Evolutionary conservation across 495 filamentous ascomycete genomes (phyloP).

Genomic region (Penicillium mononematosum): DNA sequence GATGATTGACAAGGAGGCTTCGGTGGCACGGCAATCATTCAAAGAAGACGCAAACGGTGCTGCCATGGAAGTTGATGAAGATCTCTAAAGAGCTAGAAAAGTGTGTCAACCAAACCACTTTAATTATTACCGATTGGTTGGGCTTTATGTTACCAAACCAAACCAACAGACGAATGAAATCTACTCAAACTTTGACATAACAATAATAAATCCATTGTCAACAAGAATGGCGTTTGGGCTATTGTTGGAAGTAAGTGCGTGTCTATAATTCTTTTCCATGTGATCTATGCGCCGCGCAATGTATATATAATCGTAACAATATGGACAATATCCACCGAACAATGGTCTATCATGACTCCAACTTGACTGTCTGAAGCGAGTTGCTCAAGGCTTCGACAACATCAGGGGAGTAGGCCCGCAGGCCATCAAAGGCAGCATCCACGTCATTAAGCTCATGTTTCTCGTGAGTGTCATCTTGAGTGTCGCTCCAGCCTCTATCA

Average conservation of each 20-base stretch:
- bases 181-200: slow-evolving; percentile 1
- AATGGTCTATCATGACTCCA: slow-evolving; percentile 16
- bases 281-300: slow-evolving; percentile 18
- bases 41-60: slow-evolving; percentile 57
- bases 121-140: slow-evolving; percentile 19
- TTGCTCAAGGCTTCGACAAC: slow-evolving; percentile 19
- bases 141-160: slow-evolving; percentile 3
- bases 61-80: slow-evolving; percentile 60
- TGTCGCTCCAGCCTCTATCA: slow-evolving; percentile 61
- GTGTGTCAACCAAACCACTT: slow-evolving; percentile 22
- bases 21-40: slow-evolving; percentile 52
- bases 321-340: slow-evolving; percentile 7
- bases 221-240: background rate
- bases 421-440: slow-evolving; percentile 21
- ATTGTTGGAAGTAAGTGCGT: background rate
- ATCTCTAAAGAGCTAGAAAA: slow-evolving; percentile 46
- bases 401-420: slow-evolving; percentile 13
- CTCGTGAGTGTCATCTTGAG: slow-evolving; percentile 25
- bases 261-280: background rate
- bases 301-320: slow-evolving; percentile 18
- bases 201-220: background rate
- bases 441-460: slow-evolving; percentile 11
- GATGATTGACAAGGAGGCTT: slow-evolving; percentile 99
- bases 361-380: slow-evolving; percentile 18
- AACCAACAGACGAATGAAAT: slow-evolving; percentile 8